Conservation (phyloP, 805 yeast genomes). For the Kazachstania psychrophila region DNA sequence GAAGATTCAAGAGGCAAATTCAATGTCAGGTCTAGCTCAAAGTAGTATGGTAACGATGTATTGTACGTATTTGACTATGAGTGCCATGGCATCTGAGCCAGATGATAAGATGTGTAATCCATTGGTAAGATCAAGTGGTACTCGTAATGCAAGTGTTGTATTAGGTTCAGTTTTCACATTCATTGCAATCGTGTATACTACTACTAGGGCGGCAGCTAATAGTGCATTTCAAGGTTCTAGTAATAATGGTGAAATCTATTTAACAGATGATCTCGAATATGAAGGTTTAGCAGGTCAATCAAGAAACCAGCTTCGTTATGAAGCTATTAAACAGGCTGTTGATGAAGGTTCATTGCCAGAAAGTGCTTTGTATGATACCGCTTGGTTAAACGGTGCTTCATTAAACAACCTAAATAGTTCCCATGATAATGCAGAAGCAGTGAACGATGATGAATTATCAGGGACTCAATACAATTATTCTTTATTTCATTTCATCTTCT, state of each 20-base stretch:
- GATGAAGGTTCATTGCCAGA: slow-evolving; percentile 92
- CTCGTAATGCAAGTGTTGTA: slow-evolving; percentile 79
- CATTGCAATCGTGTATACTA: slow-evolving; percentile 91
- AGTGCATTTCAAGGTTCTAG: slow-evolving; percentile 47
- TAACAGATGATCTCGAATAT: slow-evolving; percentile 30
- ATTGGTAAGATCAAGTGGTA: slow-evolving; percentile 75
- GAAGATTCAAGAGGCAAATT: slow-evolving; percentile 80
- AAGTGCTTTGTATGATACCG: slow-evolving; percentile 70
- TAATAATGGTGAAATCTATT: slow-evolving; percentile 29
- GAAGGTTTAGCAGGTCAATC: slow-evolving; percentile 36
- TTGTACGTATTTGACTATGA: slow-evolving; percentile 81
- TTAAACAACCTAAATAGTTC: slow-evolving; percentile 16
- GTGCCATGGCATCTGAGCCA: slow-evolving; percentile 94
- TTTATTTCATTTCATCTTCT: slow-evolving; percentile 82
- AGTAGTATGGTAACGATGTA: slow-evolving; percentile 91
- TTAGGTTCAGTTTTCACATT: slow-evolving; percentile 91
- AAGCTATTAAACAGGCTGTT: slow-evolving; percentile 90
- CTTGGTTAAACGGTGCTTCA: slow-evolving; percentile 36
- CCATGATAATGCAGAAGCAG: slow-evolving; percentile 27
- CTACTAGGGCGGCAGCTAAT: slow-evolving; percentile 90
- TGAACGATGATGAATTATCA: slow-evolving; percentile 48
- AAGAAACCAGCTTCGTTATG: slow-evolving; percentile 68
- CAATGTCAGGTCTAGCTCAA: slow-evolving; percentile 94
- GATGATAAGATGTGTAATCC: slow-evolving; percentile 93
- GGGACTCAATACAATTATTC: slow-evolving; percentile 76